These are phyloP conservation scores for Phaffomyces antillensis DNA, from an alignment of 805 yeast species.

Conservation along the genomic window DNA sequence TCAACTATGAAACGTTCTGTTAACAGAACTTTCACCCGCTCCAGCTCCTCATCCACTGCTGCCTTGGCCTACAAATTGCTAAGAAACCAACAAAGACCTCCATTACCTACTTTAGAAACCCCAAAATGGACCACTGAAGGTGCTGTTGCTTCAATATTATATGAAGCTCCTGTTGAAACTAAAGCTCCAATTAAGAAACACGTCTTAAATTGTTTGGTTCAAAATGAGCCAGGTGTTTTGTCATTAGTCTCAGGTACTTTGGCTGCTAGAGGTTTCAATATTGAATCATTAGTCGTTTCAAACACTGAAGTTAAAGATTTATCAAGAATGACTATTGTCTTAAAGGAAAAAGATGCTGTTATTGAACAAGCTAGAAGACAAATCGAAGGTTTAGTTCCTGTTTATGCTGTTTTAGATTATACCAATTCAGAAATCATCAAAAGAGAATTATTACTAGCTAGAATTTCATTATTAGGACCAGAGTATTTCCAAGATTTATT, in stretches of 20 bases:
- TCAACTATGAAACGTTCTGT: constrained; percentile 2
- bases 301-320: constrained; percentile 93
- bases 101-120: constrained; percentile 86
- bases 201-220: constrained; percentile 92
- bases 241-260: constrained; percentile 89
- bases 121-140: constrained; percentile 96
- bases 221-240: constrained; percentile 97
- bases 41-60: constrained; percentile 64
- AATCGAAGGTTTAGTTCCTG: constrained; percentile 96
- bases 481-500: constrained; percentile 94
- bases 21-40: constrained; percentile 10
- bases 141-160: constrained; percentile 91
- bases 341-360: constrained; percentile 91
- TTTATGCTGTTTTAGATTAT: constrained; percentile 95
- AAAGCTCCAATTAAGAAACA: constrained; percentile 70
- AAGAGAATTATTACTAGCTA: constrained; percentile 85
- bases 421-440: constrained; percentile 82
- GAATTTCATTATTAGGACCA: constrained; percentile 93
- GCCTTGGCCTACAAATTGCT: constrained; percentile 92
- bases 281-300: constrained; percentile 94
- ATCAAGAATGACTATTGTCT: constrained; percentile 93
- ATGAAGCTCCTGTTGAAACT: constrained; percentile 68
- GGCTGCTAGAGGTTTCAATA: constrained; percentile 98
- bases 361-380: constrained; percentile 98
- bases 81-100: constrained; percentile 79